Evolutionary conservation across 2,329 filamentous ascomycete species (phyloP), one percentile per base, ranked within the genome.

Genomic region (Leptographium flavum): DNA sequence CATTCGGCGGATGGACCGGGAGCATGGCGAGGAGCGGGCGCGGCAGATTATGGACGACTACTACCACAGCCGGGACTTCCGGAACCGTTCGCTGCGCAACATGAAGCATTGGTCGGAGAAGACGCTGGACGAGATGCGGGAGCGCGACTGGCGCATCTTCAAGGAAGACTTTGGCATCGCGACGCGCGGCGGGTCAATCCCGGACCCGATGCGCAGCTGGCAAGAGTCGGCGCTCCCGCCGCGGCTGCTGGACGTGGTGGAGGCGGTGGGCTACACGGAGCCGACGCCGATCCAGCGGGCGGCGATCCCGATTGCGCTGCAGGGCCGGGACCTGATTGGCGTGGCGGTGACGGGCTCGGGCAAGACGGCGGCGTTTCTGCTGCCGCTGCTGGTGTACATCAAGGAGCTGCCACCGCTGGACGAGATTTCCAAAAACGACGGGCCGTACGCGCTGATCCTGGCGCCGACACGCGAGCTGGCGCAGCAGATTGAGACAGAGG

Each of bases 121-220:
- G 76, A 75, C 73, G 50, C 68, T 96, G 50, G 79, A 84, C 14
- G 85, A 94, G 56, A 98, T 98, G 92, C 84, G 87, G 50, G 88
- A 96, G 65, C 75, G 92, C 60, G 92, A 98, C 63, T 98, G 92
- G 92, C 85, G 92, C 59, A 96, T 98, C 55, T 95, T 98, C 78
- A 98, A 96, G 65, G 92, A 96, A 62, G 88, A 98, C 63, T 96
- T 94, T 67, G 93, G 92, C 55, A 98, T 98, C 59, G 74, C 82
- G 35, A 95, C 87, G 9, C 96, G 94, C 62, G 92, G 92, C 47
- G 90, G 90, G 37, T 73, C 74, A 23, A 87, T 96, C 46, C 92
- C 92, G 1, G 90, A 96, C 56, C 92, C 92, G 1, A 96, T 98
- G 88, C 87, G 92, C 42, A 87, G 73, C 54, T 98, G 92, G 92